Conservation (phyloP, 2,329 filamentous ascomycete species). For the Pezicula neosporulosa region DNA sequence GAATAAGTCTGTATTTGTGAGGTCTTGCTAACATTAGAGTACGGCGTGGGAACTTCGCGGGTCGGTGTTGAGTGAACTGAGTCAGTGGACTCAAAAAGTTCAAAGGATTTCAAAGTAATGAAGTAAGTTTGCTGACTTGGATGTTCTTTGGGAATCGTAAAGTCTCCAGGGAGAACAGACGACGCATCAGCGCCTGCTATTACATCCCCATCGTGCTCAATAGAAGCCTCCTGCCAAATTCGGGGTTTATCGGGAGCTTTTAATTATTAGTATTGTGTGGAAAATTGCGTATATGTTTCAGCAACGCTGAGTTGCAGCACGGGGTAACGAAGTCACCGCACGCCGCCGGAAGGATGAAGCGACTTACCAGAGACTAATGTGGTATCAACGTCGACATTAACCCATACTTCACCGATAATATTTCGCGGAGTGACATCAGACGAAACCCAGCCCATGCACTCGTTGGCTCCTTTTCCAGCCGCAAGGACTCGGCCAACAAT, state of each 20-base stretch:
- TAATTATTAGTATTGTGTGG: not conserved
- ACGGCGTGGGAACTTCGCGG: slow-evolving; percentile 26
- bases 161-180: slow-evolving; percentile 57
- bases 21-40: slow-evolving; percentile 7
- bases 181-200: slow-evolving; percentile 53
- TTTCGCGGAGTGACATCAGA: slow-evolving; percentile 53
- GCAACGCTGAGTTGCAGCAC: not conserved
- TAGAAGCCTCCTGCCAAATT: slow-evolving; percentile 55
- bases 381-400: slow-evolving; percentile 54
- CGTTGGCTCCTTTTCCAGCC: slow-evolving; percentile 56
- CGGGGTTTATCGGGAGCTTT: slow-evolving; percentile 49
- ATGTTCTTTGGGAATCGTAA: slow-evolving; percentile 57
- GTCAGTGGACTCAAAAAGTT: slow-evolving; percentile 42
- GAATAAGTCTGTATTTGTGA: slow-evolving; percentile 25
- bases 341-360: not conserved
- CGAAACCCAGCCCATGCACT: slow-evolving; percentile 68
- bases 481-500: slow-evolving; percentile 63
- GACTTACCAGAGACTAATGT: slow-evolving; percentile 30
- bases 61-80: slow-evolving; percentile 32
- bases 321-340: not conserved
- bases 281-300: not conserved
- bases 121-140: slow-evolving; percentile 42
- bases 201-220: slow-evolving; percentile 59
- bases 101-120: slow-evolving; percentile 47
- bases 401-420: slow-evolving; percentile 49